These are phyloP conservation scores for Pachyrhizus erosus DNA, from an alignment of 306 rosid genomes.

Conservation along the genomic window DNA sequence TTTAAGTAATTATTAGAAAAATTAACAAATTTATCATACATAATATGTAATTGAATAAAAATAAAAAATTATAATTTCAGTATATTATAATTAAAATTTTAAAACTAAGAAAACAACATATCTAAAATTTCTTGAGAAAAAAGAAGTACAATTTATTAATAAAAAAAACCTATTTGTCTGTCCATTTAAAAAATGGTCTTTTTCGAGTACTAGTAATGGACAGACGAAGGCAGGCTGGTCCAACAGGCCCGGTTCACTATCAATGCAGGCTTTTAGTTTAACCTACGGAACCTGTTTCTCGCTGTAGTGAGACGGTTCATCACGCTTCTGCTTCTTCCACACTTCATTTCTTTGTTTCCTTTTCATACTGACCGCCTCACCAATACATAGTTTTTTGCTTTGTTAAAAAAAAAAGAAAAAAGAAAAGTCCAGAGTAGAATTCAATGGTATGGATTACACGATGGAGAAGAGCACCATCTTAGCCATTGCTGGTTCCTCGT, in stretches of 20 bases:
- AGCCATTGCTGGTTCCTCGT: not conserved
- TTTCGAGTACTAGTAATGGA: not conserved
- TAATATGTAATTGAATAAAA: no score
- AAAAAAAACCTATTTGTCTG: no score
- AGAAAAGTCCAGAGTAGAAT: constrained; percentile 2
- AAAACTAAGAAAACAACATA: no score
- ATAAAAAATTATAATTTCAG: no score
- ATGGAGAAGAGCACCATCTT: constrained; percentile 35
- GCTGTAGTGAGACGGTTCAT: constrained; percentile 29
- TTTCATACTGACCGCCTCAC: not conserved
- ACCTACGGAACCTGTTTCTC: constrained; percentile 14
- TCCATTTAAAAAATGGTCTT: not conserved
- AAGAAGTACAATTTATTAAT: no score
- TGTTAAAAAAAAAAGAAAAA: not conserved
- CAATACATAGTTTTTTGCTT: not conserved
- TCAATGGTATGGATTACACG: constrained; percentile 2
- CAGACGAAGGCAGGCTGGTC: not conserved
- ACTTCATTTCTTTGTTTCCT: not conserved
- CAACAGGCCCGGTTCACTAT: not conserved
- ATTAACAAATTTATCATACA: no score
- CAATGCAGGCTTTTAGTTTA: not conserved
- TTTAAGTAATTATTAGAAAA: no score
- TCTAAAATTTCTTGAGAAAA: no score
- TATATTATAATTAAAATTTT: no score
- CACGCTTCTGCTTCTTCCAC: constrained; percentile 14